Evolutionary conservation across 1,139 yeast genomes (phyloP), one percentile per base, ranked within the genome.

Genomic region (Pichiaceae sp.): DNA sequence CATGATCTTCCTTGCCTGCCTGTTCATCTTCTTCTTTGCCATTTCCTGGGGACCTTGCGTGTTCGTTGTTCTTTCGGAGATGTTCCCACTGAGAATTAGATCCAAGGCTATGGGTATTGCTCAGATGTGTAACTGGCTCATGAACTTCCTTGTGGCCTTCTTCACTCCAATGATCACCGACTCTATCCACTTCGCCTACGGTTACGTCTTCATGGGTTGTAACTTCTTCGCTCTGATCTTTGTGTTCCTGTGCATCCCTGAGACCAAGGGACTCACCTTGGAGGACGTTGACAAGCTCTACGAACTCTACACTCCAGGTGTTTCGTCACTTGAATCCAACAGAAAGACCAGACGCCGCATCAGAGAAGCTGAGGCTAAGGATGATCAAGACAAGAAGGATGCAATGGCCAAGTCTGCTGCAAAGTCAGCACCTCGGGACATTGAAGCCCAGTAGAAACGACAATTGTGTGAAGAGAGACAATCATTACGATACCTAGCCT

Each of bases 21-120:
- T 82, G 43, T 86, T 76, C 64, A 82, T 86, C 45, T 80, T 81
- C 72, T 78, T 75, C 66, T 85, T 84, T 56, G 91, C 95, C 27
- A 71, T 82, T 29, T 78, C 94, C 6, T 84, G 95, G 94, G 95
- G 89, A 44, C 91, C 94, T 52, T 75, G 79, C 54, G 79, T 79
- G 32, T 86, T 77, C 73, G 81, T 81, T 39, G 77, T 82, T 49
- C 73, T 79, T 38, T 79, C 91, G 29, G 95, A 85, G 61, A 67
- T 82, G 32, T 84, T 75, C 60, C 89, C 95, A 38, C 67, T 82
- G 46, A 75, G 89, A 52, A 78, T 83, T 46, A 74, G 91, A 63
- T 75, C 89, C 25, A 79, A 81, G 64, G 85, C 86, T 42, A 81
- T 84, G 67, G 78, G 89, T 32, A 63, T 84, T 37, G 79, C 89